Evolutionary conservation across 768 basidiomycete species (phyloP), one percentile per base, ranked within the genome.

Genomic region (Symmetrospora coprosmae): DNA sequence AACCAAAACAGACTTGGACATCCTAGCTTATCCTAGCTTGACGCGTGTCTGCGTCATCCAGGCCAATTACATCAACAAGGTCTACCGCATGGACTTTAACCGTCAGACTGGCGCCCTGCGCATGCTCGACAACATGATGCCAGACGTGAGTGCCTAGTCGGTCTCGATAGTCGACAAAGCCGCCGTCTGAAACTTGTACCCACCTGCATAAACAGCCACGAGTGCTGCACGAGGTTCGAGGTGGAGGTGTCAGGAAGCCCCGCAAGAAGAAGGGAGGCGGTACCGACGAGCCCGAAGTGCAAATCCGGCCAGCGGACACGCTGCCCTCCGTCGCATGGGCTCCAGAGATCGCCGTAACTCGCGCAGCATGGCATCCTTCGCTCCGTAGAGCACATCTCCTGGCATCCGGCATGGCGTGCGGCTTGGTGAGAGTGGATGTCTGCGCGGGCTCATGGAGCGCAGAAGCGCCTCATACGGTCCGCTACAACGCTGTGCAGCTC

Each of bases 71-170:
- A 76, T 81, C 16, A 70, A 68, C 31, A 64, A 66, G 30, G 77
- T 92, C 17, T 94, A 81, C 67, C 85, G 86, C 68, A 77, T 97
- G 51, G 92, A 97, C 72, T 88, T 86, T 67, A 88, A 81, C 66
- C 81, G 84, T 38, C 79, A 77, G 6, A 80, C 79, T 0, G 80
- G 80, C 21, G 81, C 86, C 61, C 89, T 80, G 69, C 77, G 91
- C 23, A 87, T 96, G 82, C 73, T 90, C n/a, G 92, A 97, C 60
- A 79, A 80, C 23, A 82, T 92, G 66, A 71, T 84, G 6, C 87
- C 90, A 1, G 80, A 82, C 73, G 89, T 75, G 37, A 40, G 66
- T 27, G 2, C 21, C n/a, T n/a, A n/a, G n/a, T n/a, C n/a, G n/a
- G n/a, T n/a, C n/a, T n/a, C n/a, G n/a, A n/a, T n/a, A n/a, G n/a